These are phyloP conservation scores for Entelexis sorbosivorans DNA, from an alignment of 1,139 yeast genomes.

Conservation along the genomic window DNA sequence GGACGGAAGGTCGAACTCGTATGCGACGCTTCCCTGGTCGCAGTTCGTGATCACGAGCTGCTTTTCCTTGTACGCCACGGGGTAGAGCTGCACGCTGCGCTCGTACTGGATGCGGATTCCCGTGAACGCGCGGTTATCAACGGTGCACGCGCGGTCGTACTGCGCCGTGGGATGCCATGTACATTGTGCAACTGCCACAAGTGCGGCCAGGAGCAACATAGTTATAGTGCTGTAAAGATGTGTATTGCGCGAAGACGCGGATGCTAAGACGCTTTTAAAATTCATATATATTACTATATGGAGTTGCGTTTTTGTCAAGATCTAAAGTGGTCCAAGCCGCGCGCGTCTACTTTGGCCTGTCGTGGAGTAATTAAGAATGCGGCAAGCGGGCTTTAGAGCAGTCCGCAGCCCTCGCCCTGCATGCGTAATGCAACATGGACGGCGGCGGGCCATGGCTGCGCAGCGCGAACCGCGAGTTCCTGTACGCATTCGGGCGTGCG, in stretches of 20 bases:
- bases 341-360: too few species aligned
- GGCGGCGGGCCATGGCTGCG: constrained; percentile 7
- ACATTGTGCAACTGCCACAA: not conserved
- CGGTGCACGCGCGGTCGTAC: constrained; percentile 7
- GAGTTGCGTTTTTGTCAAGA: too few species aligned
- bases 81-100: not conserved
- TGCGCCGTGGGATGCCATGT: not conserved
- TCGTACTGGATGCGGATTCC: constrained; percentile 14
- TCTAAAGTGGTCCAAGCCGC: too few species aligned
- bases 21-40: constrained; percentile 4
- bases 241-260: too few species aligned
- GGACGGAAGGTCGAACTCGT: not conserved
- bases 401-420: not conserved
- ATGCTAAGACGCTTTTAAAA: too few species aligned
- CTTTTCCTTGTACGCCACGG: not conserved
- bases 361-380: too few species aligned
- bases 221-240: not conserved
- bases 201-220: not conserved
- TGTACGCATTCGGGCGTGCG: not conserved
- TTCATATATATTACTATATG: too few species aligned
- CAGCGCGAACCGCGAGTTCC: not conserved
- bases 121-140: constrained; percentile 11
- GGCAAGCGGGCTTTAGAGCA: not conserved
- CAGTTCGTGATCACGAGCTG: constrained; percentile 7
- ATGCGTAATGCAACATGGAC: not conserved